Evolutionary conservation across 176 grass and related monocot species (phyloP), one percentile per base, ranked within the genome.

Genomic region (Thalia dealbata): DNA sequence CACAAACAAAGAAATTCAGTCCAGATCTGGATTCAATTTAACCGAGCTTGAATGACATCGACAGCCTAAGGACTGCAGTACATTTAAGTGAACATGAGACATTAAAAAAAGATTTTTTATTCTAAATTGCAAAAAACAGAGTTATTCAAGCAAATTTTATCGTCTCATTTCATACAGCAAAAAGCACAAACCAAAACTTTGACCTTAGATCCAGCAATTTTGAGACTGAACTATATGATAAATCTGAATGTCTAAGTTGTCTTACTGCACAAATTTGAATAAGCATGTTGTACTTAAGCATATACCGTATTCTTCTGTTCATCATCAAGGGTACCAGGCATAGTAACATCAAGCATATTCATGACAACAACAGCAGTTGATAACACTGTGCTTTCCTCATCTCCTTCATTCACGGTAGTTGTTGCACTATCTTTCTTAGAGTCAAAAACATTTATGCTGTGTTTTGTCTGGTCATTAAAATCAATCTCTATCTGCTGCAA

Each of bases 281-380:
- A 10, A 25, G 43, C 13, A 75, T 84, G 23, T 10, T 15, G 22
- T 22, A 7, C 1, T 50, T 16, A 56, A 46, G 7, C 6, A 46
- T 64, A 19, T 76, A 96, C 92, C 92, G 90, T 86, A 27, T 84
- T 90, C 79, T 96, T 96, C 73, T 86, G 77, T 78, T 88, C 87
- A 76, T 92, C 87, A 74, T 92, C 69, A 27, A 96, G 75, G 69
- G 78, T 84, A 67, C 87, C 87, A n/a, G 92, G 89, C 80, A 90
- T 88, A 23, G 89, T 92, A 90, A 86, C 80, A 87, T 96, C 92
- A 54, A 96, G 69, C 92, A 92, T 92, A 84, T 88, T 92, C 84
- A 96, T 88, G 58, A 90, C 84, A 15, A 92, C 73, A 80, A 50
- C 78, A 70, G 92, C 89, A 38, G 89, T 86, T 90, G 92, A 84